Evolutionary conservation across 495 filamentous ascomycete species (phyloP), one percentile per base, ranked within the genome.

Genomic region (Thermochaetoides thermophila): DNA sequence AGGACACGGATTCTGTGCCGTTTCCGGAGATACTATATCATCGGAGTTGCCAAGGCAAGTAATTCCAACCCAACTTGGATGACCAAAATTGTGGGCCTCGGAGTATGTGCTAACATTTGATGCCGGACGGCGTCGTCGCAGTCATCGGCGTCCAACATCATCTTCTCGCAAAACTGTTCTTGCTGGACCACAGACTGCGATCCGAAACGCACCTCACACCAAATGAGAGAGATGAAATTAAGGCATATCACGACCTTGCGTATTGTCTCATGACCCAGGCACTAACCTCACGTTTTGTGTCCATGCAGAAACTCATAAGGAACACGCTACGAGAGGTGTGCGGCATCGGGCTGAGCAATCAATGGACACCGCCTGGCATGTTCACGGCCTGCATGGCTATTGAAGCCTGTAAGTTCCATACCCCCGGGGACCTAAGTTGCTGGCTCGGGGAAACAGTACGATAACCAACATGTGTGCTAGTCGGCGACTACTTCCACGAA

Each of bases 381-480:
- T 70, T 69, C 32, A 69, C 65, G 1, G 63, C 65, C 3, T 67
- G 61, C 16, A 68, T 69, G 56, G 61, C 60, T 4, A 68, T 70
- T 34, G 53, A 59, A 1, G 59, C 61, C 35, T 66, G 64, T 69
- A 52, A 45, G 61, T 50, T n/a, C 28, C n/a, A n/a, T n/a, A n/a
- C n/a, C n/a, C n/a, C n/a, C n/a, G n/a, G n/a, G n/a, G n/a, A n/a
- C n/a, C n/a, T n/a, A n/a, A n/a, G n/a, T n/a, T n/a, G n/a, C n/a
- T n/a, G n/a, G n/a, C n/a, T n/a, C n/a, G n/a, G n/a, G n/a, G n/a
- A 15, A 4, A 11, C 2, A 12, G 4, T 12, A 19, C 21, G 3
- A 4, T 4, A 17, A 12, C 19, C 43, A 17, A 46, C 30, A 11
- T 5, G 2, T n/a, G 33, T 24, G 11, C 6, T 41, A 64, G 63